phyloP scores from a whole-genome alignment of 1,139 yeast species.

The Magnusiomyces suaveolens region DNA sequence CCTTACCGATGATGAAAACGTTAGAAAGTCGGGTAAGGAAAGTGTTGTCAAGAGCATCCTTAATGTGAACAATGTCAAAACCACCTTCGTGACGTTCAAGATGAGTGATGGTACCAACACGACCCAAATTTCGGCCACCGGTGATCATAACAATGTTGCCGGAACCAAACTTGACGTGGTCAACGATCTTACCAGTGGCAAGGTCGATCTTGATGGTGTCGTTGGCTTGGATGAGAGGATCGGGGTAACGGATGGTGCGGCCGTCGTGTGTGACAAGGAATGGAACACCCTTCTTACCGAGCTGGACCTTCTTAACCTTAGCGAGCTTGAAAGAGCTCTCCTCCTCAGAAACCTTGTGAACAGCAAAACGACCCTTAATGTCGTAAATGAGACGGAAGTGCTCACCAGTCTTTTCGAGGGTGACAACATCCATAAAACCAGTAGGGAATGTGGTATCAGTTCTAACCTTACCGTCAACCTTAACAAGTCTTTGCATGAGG shows the following conservation, averaged over 20 bases:
- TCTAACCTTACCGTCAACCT: constrained; percentile 99
- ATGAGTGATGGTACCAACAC: constrained; percentile 97
- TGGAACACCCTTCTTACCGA: constrained; percentile 97
- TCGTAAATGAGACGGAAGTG: constrained; percentile 98
- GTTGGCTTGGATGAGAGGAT: constrained; percentile 89
- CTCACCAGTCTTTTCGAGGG: constrained; percentile 96
- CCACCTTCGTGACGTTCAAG: constrained; percentile 99
- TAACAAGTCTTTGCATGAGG: constrained; percentile 97
- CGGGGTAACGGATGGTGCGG: constrained; percentile 99
- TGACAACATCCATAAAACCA: constrained; percentile 97
- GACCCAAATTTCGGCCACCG: constrained; percentile 99
- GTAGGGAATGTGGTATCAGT: constrained; percentile 98
- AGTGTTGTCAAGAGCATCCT: constrained; percentile 94
- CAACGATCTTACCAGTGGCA: constrained; percentile 89
- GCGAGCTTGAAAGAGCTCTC: constrained; percentile 97
- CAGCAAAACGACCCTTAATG: constrained; percentile 97
- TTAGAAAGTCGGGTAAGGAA: constrained; percentile 96
- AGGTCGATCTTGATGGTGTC: constrained; percentile 95
- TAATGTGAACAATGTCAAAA: constrained; percentile 97
- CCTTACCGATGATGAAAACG: constrained; percentile 97
- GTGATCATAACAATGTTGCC: constrained; percentile 96
- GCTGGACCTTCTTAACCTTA: constrained; percentile 94
- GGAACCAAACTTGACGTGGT: constrained; percentile 87
- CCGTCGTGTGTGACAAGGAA: constrained; percentile 98
- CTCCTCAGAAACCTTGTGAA: constrained; percentile 98